Evolutionary conservation across 164 flowering plant species (phyloP), one percentile per base, ranked within the genome.

Genomic region (Houttuynia cordata): DNA sequence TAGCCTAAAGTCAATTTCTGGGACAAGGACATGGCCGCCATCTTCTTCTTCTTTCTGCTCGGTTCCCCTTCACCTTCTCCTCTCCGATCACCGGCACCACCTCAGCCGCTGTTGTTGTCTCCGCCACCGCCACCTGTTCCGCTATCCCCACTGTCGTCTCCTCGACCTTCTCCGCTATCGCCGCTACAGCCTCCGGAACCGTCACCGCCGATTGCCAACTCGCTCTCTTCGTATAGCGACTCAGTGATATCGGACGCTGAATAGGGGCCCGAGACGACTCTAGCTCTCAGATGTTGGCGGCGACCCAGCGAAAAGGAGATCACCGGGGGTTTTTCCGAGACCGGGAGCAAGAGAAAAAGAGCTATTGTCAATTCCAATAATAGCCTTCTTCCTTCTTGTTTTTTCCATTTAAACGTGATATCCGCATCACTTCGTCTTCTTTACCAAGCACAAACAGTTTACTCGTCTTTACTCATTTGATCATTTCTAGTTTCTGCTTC

Each of bases 1-100:
- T 88, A 91, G 21, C 83, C 96, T 8, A 91, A 74, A 24, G 96
- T 91, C 59, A 91, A 62, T 24, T 91, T 88, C 79, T 91, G 97
- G 23, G 97, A 91, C 87, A 87, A 81, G 0, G 86, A 84, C 80
- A 88, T 63, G 17, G 64, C 84, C 47, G 51, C 34, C 62, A 34
- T 66, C 71, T 77, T 79, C 76, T 72, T 78, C 64, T 60, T 67
- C 15, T 58, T 53, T 19, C 61, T 58, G 21, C 64, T 71, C 0
- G 72, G 70, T 23, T 68, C 75, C 10, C 56, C 61, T 18, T 65
- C 59, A 19, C 56, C 78, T 7, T 62, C 83, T 8, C 62, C 61
- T 24, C 60, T 30, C 37, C 37, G 37, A 30, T 30, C 37, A 30
- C 37, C 37, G 6, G 37, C 37, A 30, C 37, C 37, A 30, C 37